A percentile compares a stretch with the other conserved stretches of the same genome.
Evolutionary conservation across 2,329 filamentous ascomycete genomes (phyloP).

Genomic region (Sphaerulina musiva): DNA sequence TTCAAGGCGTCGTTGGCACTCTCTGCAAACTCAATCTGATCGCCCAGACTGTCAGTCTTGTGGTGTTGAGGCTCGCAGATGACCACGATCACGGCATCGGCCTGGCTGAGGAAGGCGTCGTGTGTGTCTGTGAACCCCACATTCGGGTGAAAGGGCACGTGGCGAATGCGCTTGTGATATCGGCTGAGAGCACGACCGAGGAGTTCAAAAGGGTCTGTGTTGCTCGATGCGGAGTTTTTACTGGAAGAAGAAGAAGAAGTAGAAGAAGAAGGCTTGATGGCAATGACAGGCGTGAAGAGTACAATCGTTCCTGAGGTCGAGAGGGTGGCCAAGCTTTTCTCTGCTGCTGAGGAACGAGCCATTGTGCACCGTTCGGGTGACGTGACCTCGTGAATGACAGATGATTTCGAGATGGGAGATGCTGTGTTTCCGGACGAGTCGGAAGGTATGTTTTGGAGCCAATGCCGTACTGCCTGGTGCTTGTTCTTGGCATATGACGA

Average conservation of each 20-base stretch:
- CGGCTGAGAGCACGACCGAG: conserved; percentile 58
- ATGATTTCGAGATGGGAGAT: not conserved
- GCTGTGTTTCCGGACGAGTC: conserved; percentile 1
- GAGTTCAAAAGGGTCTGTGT: conserved; percentile 64
- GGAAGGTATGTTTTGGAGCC: conserved; percentile 11
- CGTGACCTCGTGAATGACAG: conserved; percentile 5
- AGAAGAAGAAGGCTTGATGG: conserved; percentile 27
- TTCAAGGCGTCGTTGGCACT: conserved; percentile 15
- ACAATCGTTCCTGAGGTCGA: conserved; percentile 38
- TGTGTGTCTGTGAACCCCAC: conserved; percentile 60
- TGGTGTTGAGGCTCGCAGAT: conserved; percentile 44
- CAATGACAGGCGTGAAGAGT: conserved; percentile 41
- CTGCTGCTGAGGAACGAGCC: conserved; percentile 14
- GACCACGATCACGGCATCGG: conserved; percentile 56
- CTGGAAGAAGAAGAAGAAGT: conserved; percentile 24
- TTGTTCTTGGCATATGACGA: conserved; percentile 3
- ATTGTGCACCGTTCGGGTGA: conserved; percentile 12
- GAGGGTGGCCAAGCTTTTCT: conserved; percentile 24
- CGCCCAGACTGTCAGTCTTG: conserved; percentile 15
- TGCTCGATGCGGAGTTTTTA: conserved; percentile 31
- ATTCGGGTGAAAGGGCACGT: conserved; percentile 63
- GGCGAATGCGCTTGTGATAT: conserved; percentile 57
- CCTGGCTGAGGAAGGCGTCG: conserved; percentile 55
- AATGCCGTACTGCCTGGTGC: conserved; percentile 6
- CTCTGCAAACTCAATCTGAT: conserved; percentile 24